Evolutionary conservation across 73 alveolate genomes (phyloP).

Genomic region (Tetrahymena malaccensis): DNA sequence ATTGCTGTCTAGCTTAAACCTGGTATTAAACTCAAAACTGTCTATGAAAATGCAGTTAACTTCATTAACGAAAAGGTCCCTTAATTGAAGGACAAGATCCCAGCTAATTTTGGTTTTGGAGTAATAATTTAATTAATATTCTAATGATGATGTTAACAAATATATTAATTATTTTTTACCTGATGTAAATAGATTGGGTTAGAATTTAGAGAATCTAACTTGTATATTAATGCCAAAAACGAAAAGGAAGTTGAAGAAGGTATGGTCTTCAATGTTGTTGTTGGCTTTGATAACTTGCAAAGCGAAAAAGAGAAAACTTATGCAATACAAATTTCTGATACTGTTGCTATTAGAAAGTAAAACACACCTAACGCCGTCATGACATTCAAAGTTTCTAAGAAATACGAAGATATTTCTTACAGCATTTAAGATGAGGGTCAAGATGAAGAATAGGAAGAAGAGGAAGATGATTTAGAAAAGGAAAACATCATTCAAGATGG

Average conservation of each 20-base stretch:
- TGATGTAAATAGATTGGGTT: background rate
- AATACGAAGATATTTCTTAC: slow-evolving; percentile 57
- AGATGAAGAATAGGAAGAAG: slow-evolving; percentile 8
- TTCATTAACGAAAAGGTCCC: slow-evolving; percentile 29
- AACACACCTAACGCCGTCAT: slow-evolving; percentile 29
- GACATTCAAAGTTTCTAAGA: slow-evolving; percentile 39
- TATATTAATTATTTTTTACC: background rate
- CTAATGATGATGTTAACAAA: background rate
- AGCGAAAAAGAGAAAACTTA: slow-evolving; percentile 41
- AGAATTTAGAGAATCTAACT: slow-evolving; percentile 33
- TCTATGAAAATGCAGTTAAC: slow-evolving; percentile 19
- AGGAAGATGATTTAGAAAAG: background rate
- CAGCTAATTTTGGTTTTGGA: slow-evolving; percentile 24
- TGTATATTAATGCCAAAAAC: slow-evolving; percentile 46
- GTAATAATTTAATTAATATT: background rate
- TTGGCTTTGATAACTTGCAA: slow-evolving; percentile 30
- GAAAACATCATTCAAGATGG: slow-evolving; percentile 8
- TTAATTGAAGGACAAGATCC: slow-evolving; percentile 7
- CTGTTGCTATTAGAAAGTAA: slow-evolving; percentile 16
- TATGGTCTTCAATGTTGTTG: slow-evolving; percentile 51
- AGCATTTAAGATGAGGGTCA: slow-evolving; percentile 54
- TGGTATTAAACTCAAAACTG: slow-evolving; percentile 20
- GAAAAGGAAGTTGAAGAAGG: slow-evolving; percentile 42
- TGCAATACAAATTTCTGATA: slow-evolving; percentile 44
- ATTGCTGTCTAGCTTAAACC: slow-evolving; percentile 39